Evolutionary conservation across 495 filamentous ascomycete genomes (phyloP).

Genomic region (Penicillium odoratum): DNA sequence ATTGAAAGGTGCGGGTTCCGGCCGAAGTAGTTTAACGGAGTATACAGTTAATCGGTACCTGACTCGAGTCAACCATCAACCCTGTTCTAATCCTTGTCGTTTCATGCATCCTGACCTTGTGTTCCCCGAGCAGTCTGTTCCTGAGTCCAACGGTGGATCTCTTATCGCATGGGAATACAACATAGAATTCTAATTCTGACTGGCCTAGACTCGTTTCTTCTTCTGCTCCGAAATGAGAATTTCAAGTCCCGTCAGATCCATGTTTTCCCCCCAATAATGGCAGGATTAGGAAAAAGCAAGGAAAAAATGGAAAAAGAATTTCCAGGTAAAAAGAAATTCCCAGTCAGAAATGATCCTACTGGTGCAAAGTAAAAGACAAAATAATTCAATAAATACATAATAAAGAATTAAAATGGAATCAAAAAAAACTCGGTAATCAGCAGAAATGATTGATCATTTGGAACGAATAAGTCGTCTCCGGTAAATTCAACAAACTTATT

Average conservation of each 20-base stretch:
- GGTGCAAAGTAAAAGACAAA: slow-evolving; percentile 14
- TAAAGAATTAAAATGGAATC: slow-evolving; percentile 5
- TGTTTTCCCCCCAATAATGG: slow-evolving; percentile 11
- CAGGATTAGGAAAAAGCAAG: slow-evolving; percentile 1
- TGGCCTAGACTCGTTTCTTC: slow-evolving; percentile 30
- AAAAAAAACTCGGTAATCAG: slow-evolving; percentile 13
- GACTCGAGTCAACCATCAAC: slow-evolving; percentile 21
- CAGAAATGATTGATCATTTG: neutral
- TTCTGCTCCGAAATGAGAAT: slow-evolving; percentile 21
- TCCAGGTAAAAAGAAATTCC: neutral
- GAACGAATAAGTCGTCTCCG: slow-evolving; percentile 3
- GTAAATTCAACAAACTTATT: slow-evolving; percentile 11
- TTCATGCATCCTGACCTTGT: slow-evolving; percentile 14
- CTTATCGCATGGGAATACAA: slow-evolving; percentile 2
- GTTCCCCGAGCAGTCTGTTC: slow-evolving; percentile 17
- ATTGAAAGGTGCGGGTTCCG: neutral
- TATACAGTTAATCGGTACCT: slow-evolving; percentile 23
- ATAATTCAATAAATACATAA: neutral
- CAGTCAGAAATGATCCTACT: slow-evolving; percentile 18
- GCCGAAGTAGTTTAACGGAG: neutral
- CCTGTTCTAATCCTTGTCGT: slow-evolving; percentile 7
- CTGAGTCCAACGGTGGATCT: slow-evolving; percentile 15
- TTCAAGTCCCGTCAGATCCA: neutral
- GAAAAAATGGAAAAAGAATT: neutral
- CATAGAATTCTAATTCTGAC: slow-evolving; percentile 27